Evolutionary conservation across 192 early-diverging fungal genomes (phyloP), one percentile per base, ranked within the genome.

Genomic region (Geranomyces variabilis): DNA sequence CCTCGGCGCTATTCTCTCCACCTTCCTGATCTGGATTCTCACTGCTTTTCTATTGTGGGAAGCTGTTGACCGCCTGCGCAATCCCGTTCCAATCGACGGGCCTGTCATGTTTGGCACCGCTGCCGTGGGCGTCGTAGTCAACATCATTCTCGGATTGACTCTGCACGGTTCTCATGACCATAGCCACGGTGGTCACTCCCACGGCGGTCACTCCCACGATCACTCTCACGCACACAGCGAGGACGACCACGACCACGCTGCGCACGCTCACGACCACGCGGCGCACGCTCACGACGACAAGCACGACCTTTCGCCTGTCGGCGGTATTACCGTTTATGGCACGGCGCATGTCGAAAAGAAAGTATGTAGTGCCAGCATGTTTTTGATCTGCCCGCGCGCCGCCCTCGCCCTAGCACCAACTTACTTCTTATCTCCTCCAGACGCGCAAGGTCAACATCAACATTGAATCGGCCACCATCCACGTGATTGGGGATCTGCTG

Each of bases 401-500:
- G 15, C n/a, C 69, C 24, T 33, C 34, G 66, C 10, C 10, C 12
- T 19, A n/a, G n/a, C n/a, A n/a, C n/a, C n/a, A n/a, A n/a, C n/a
- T n/a, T n/a, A n/a, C n/a, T n/a, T n/a, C n/a, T n/a, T n/a, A n/a
- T n/a, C n/a, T n/a, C n/a, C n/a, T n/a, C n/a, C n/a, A n/a, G n/a
- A n/a, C n/a, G n/a, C n/a, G n/a, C 43, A 36, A 71, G 6, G 63
- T 65, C 31, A 72, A 75, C 70, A 76, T 77, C 36, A 80, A 94
- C 76, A 77, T 92, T 44, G 80, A 84, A 13, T 85, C 93, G 9
- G 93, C 93, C 0, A 83, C 86, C 1, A 75, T 94, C 41, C 93
- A 94, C 71, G 93, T 93, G 30, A 76, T 94, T 28, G 91, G 92
- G 9, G 93, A 94, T 73, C 75, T 94, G 19, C 71, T 94, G n/a